Base-by-base conservation (phyloP, 225 moss, liverwort and hornwort genomes). In the Climacium dendroides region DNA sequence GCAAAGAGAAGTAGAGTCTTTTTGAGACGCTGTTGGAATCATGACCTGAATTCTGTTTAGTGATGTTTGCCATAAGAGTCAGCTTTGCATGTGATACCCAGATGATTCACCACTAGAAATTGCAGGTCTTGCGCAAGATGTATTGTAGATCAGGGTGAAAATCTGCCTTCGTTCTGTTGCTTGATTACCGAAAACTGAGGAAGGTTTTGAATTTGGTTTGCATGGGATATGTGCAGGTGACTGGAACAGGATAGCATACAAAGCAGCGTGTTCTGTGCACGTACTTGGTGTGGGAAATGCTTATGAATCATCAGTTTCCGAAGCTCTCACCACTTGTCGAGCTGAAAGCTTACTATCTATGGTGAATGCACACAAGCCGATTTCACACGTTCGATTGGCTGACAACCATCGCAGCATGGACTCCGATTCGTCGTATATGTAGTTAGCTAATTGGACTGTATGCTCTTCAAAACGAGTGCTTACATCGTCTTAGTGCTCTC, bases 241-340 rank as follows among this genome's bases (percentile, higher is more conserved):
- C 57, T 89, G 89, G 90, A 89, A 89, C 90, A 87, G 95, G 85
- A 78, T 95, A 66, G 93, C 92, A 12, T 92, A 94, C 91, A 98
- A 96, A 87, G 96, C 95, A 86, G 94, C 93, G 20, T 98, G 96
- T 87, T 91, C 96, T 87, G 94, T 92, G 53, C 93, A 96, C 83
- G 78, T 96, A 60, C 91, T 95, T 85, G 96, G 96, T 53, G 87
- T 89, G 73, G 74, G 87, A 66, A 86, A 86, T 84, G 52, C 15
- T 26, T 93, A 93, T 50, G 91, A 92, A 85, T 85, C 85, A 73
- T 69, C 81, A 78, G 91, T 90, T 74, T 91, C 85, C 60, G 66
- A 77, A 63, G 88, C 85, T 76, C 93, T 96, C 74, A 83, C 88
- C 78, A 83, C 86, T 55, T 48, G 23, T n/a, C 60, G 74, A 37